phyloP scores from a whole-genome alignment of 208 protist genomes.

The Leishmania major region DNA sequence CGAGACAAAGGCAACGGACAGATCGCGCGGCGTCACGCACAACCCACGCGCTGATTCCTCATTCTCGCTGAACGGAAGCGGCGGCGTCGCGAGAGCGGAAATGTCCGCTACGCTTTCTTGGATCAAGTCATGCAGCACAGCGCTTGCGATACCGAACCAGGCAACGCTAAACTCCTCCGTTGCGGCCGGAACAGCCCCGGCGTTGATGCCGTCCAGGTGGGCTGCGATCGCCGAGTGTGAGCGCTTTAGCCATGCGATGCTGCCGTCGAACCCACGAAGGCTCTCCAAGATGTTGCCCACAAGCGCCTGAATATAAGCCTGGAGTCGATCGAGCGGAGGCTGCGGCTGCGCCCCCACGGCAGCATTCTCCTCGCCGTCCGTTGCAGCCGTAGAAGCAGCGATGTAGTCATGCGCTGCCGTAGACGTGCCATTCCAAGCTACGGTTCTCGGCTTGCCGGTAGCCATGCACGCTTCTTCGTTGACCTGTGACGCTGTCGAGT shows the following conservation, averaged over 20 bases:
- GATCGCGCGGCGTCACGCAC: constrained; percentile 18
- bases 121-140: constrained; percentile 28
- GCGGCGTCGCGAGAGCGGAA: not conserved
- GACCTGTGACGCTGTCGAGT: not conserved
- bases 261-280: constrained; percentile 35
- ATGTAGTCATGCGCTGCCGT: not conserved
- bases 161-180: constrained; percentile 40
- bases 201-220: constrained; percentile 20
- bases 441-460: constrained; percentile 3
- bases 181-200: constrained; percentile 15
- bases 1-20: constrained; percentile 27
- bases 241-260: constrained; percentile 32
- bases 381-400: not conserved
- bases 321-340: constrained; percentile 9
- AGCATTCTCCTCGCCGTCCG: constrained; percentile 2
- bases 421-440: constrained; percentile 13
- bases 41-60: not conserved
- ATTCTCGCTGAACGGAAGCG: not conserved
- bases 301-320: constrained; percentile 17
- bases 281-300: constrained; percentile 32
- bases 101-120: constrained; percentile 22
- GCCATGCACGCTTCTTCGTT: not conserved
- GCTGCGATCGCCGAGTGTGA: constrained; percentile 18
- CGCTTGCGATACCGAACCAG: constrained; percentile 47
- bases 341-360: constrained; percentile 9